Base-by-base conservation (phyloP, 495 filamentous ascomycete genomes). In the Neurospora sp. region DNA sequence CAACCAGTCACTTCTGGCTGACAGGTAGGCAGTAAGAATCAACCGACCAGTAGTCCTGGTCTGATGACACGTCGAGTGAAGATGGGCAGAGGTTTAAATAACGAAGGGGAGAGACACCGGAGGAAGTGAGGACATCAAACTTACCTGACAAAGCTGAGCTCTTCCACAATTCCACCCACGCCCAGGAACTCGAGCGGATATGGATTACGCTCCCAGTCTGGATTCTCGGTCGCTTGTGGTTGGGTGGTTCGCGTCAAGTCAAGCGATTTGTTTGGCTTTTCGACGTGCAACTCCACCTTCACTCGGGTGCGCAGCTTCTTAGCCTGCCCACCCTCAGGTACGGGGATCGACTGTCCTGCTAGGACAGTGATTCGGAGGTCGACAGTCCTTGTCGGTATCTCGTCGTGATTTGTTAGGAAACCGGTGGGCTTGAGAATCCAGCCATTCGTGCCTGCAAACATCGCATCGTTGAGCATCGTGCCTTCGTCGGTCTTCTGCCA, bases 381-480 rank as follows among this genome's bases (percentile, higher is more conserved):
- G 27, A 86, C 75, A 12, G 76, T 79, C 31, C 71, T 76, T 10
- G 77, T 75, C 16, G 77, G 73, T 22, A 75, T 74, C 14, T 61
- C 68, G n/a, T 74, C 69, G 18, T 69, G 70, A 38, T 75, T 71
- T 69, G 79, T 78, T 37, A 75, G 82, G 71, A 80, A 83, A 8
- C 89, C 89, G 12, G 83, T 74, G 0, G 95, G 95, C 79, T 98
- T 98, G 22, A 95, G 86, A 9, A 96, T 88, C 90, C 93, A 98
- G 27, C 95, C 95, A 31, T 85, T 83, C 59, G 91, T 90, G n/a
- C 89, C 90, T 10, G 86, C 87, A 76, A 98, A 98, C 93, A 98
- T 96, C 68, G 87, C 95, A 74, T 92, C 87, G 78, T 98, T 97
- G 45, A 97, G 87, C 94, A 98, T 97, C 91, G 93, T 96, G 41